Percentiles rank a stretch among this genome's conserved stretches.
phyloP scores from a whole-genome alignment of 2,329 filamentous ascomycete genomes.

The Penicillium psychrosexuale region DNA sequence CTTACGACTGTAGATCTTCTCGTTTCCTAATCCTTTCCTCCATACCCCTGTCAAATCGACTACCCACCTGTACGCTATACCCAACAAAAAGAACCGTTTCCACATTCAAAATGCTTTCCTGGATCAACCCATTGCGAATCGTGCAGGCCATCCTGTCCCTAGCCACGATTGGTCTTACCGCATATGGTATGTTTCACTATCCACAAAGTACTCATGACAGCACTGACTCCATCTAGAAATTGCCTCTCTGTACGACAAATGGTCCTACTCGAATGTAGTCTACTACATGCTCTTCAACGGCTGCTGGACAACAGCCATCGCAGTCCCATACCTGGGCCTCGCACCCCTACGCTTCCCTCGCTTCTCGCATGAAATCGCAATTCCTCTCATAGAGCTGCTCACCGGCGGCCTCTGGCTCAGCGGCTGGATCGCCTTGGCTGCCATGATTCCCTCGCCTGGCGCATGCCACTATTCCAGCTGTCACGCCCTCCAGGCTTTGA shows the following conservation, averaged over 20 bases:
- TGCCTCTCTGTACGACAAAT: slow-evolving; percentile 17
- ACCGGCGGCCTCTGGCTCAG: slow-evolving; percentile 24
- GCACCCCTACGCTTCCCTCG: slow-evolving; percentile 23
- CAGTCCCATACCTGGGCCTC: slow-evolving; percentile 26
- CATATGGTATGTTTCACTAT: slow-evolving; percentile 16
- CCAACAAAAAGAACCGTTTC: background rate
- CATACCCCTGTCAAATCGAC: background rate
- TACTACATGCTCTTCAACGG: slow-evolving; percentile 28
- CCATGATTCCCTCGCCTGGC: slow-evolving; percentile 18
- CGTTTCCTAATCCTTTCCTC: background rate
- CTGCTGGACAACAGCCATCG: slow-evolving; percentile 25
- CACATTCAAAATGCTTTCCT: slow-evolving; percentile 18
- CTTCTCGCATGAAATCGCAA: slow-evolving; percentile 23
- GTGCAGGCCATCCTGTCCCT: slow-evolving; percentile 21
- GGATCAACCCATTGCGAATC: slow-evolving; percentile 24
- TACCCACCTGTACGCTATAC: background rate
- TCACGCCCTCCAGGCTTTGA: slow-evolving; percentile 20
- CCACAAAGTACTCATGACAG: background rate
- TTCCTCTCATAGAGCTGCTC: slow-evolving; percentile 20
- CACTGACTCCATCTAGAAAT: slow-evolving; percentile 17
- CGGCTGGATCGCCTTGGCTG: slow-evolving; percentile 25
- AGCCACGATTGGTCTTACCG: slow-evolving; percentile 22
- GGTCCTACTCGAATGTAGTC: slow-evolving; percentile 24
- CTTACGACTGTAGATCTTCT: background rate
- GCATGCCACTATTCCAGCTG: slow-evolving; percentile 19